Percentiles rank a stretch among this genome's conserved stretches.
These are phyloP conservation scores for Colletotrichum simmondsii DNA, from an alignment of 2,329 filamentous ascomycete genomes.

Conservation along the genomic window DNA sequence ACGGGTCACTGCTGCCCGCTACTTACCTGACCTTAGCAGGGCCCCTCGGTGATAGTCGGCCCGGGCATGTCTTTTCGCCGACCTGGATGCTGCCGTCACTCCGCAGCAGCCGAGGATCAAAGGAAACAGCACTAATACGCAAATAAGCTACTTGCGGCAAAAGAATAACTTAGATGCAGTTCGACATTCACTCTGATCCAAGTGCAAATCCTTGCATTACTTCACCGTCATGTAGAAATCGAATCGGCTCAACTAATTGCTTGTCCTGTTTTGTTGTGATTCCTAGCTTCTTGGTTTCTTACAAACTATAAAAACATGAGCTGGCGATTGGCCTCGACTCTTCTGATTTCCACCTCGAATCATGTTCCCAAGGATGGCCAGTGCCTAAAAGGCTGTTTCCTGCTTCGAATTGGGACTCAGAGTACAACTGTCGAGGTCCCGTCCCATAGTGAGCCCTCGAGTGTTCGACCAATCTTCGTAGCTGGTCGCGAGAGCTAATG, in stretches of 20 bases:
- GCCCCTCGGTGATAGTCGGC: slow-evolving; percentile 28
- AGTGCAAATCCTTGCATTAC: neutral
- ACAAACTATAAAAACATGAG: neutral
- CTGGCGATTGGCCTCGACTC: neutral
- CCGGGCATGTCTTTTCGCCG: slow-evolving; percentile 14
- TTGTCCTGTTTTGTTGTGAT: neutral
- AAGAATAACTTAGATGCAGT: neutral
- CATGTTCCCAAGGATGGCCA: neutral
- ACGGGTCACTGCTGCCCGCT: slow-evolving; percentile 6
- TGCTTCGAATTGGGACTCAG: neutral
- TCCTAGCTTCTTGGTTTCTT: neutral
- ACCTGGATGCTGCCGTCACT: neutral
- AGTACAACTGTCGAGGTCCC: neutral
- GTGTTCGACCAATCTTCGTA: neutral
- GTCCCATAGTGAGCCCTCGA: neutral
- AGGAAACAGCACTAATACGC: neutral
- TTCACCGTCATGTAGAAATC: neutral
- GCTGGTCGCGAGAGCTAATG: neutral
- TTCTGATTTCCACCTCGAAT: neutral
- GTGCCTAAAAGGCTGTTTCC: neutral
- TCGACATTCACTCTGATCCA: neutral
- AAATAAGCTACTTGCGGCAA: too few relatives aligned
- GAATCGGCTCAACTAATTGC: neutral
- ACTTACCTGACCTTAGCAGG: neutral
- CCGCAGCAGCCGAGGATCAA: slow-evolving; percentile 8